Base-by-base conservation (phyloP, 805 yeast species). In the Teunomyces tritomae region DNA sequence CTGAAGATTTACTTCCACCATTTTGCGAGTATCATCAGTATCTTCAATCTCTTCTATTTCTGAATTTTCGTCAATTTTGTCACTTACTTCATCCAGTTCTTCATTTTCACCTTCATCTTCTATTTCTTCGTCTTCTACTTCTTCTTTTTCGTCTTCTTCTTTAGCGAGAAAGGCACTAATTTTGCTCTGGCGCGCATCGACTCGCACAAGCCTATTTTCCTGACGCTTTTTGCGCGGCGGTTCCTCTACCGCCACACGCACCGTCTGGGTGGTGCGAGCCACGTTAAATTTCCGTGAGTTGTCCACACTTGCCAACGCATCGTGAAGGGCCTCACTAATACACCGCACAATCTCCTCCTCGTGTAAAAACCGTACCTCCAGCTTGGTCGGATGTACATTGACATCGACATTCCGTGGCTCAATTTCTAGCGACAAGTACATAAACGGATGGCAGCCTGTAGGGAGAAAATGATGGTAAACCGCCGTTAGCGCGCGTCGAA, bases 381-480 rank as follows among this genome's bases (percentile, higher is more conserved):
- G 77, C 57, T 94, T 94, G 0, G 98, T 92, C 0, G 99, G 99
- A 61, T 94, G 99, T 10, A 94, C 84, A 61, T 94, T 94, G 11
- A 94, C 98, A 63, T 94, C 99, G 6, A 94, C 75, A 50, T 84
- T 83, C 29, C 67, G 68, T 0, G 97, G 87, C 17, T 75, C 70
- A 2, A 94, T 80, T 14, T 70, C 70, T n/a, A 94, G 62, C 42
- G 87, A 75, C 45, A 94, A 49, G 64, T 90, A 94, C 1, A 88
- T 75, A 61, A 94, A 94, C 0, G 96, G 85, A 54, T 76, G 80
- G 44, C 56, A 60, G 0, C 95, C 95, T 55, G 85, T 87, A 0
- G 97, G 97, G 14, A 92, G 65, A 59, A 79, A 87, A 3, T 77
- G 65, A 14, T 82, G 73, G 58, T 83, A 90, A 0, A 84, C 69